Conservation (phyloP, 305 asterid species). For the Fraxinus platypoda region DNA sequence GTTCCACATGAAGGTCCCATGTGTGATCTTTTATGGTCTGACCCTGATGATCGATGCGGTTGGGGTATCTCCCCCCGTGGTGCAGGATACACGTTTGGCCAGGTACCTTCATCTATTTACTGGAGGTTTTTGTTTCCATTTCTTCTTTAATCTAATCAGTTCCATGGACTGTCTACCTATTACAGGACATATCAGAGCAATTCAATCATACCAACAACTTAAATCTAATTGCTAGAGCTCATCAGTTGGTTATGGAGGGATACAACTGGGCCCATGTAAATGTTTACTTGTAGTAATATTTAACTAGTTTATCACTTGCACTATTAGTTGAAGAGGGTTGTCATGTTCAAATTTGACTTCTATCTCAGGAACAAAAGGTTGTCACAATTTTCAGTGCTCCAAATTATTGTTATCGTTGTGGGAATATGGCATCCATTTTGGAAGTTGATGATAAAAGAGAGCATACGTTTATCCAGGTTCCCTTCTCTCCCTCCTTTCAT, state of each 20-base stretch:
- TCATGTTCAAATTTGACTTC: slow-evolving; percentile 16
- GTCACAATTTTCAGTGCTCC: slow-evolving; percentile 97
- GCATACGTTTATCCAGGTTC: slow-evolving; percentile 90
- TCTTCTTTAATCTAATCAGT: slow-evolving; percentile 13
- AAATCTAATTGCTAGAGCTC: slow-evolving; percentile 92
- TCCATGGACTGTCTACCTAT: slow-evolving; percentile 6
- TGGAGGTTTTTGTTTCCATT: slow-evolving; percentile 6
- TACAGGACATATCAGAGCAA: slow-evolving; percentile 93
- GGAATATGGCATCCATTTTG: slow-evolving; percentile 98
- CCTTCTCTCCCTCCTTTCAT: slow-evolving; percentile 3
- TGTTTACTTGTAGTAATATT: neutral
- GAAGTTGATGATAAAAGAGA: slow-evolving; percentile 94
- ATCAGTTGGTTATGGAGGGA: slow-evolving; percentile 97
- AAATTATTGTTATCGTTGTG: slow-evolving; percentile 94
- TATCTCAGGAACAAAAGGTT: slow-evolving; percentile 86
- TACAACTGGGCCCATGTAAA: slow-evolving; percentile 96
- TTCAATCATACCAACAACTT: slow-evolving; percentile 84
- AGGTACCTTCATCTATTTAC: slow-evolving; percentile 43
- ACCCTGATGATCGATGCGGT: slow-evolving; percentile 98
- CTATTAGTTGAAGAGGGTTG: slow-evolving; percentile 3
- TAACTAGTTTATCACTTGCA: neutral
- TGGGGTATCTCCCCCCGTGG: slow-evolving; percentile 99
- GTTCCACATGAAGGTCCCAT: slow-evolving; percentile 99
- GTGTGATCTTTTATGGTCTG: slow-evolving; percentile 97
- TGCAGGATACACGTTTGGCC: slow-evolving; percentile 97